Evolutionary conservation across 257 asterid species (phyloP), one percentile per base, ranked within the genome.

Genomic region (Penstemon davidsonii): DNA sequence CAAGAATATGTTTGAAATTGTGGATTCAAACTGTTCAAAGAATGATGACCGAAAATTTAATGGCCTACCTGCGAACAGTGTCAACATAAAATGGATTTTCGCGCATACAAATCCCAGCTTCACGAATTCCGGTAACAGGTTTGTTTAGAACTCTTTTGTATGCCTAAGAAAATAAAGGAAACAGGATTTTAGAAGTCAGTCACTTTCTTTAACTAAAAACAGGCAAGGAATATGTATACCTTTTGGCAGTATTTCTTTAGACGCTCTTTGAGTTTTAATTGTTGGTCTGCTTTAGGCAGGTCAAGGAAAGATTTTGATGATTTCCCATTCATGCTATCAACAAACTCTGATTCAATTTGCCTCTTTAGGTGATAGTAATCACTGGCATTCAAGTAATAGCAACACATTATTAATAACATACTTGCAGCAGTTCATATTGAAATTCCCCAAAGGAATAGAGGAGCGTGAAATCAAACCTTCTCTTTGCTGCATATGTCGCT

Each of bases 91-190:
- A 93, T 71, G 99, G 87, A 80, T 93, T 93, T 82, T 93, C 99
- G 61, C 99, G 89, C 99, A 93, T 93, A 81, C 99, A 93, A 80
- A 93, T 90, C 79, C 94, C 96, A 58, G 99, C 99, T 77, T 93
- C 97, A 71, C 96, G 96, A 77, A 90, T 83, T 81, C 88, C 99
- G 18, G 96, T 84, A 68, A 88, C 88, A 77, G 99, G 99, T 74
- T 90, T 93, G 74, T 88, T 65, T 58, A 93, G 92, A 39, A 93
- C 99, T 82, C 97, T 84, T 83, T 88, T 93, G 77, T 90, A 93
- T 46, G 99, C 99, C 99, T 93, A 15, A 40, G 36, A 64, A 75
- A 55, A 55, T 69, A 71, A 55, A 71, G 70, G 7, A 72, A 73
- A 65, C 42, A 55, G 25, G 25, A 68, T 11, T 62, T 5, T 62